Base-by-base conservation (phyloP, 148 eudicot genomes). In the Simmondsia chinensis region DNA sequence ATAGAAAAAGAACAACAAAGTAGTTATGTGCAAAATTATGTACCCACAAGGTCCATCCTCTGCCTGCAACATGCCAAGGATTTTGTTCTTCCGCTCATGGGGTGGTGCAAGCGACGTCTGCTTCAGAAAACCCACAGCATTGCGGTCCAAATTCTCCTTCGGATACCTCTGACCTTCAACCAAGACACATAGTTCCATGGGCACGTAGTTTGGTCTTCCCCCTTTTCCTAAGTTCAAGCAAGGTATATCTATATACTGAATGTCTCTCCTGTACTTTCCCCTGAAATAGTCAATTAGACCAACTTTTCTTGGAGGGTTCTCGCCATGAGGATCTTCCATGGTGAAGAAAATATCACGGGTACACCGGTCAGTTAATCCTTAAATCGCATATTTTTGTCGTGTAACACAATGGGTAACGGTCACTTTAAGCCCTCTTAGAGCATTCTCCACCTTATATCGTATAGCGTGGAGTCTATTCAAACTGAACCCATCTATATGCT, bases 91-190 rank as follows among this genome's bases (percentile, higher is more conserved):
- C 59, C 94, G 65, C 2, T 51, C 51, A 14, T 13, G 7, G 1
- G 94, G 77, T 11, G 9, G 50, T 19, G 45, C 71, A 38, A 84
- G 68, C 20, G 84, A 70, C 64, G 68, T 54, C 0, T 49, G 35
- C 64, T 74, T 83, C 46, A 83, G 61, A 2, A 14, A 0, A 15
- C 11, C 2, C 10, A 59, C 72, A 24, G 56, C 46, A 19, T 69
- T 12, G n/a, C 11, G 31, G 28, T 63, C 68, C 48, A 76, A 37
- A 7, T 60, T 2, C 46, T 80, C 94, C 64, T 71, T 77, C 4
- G 72, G 70, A 13, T 17, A 76, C 64, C 82, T 74, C 58, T 77
- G 87, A 20, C 87, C 84, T 71, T 80, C 82, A 23, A 64, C 76
- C 73, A 84, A 52, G 29, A 68, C 54, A 48, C 94, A 84, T 8